Percentiles rank a stretch among this genome's conserved stretches.
phyloP scores from a whole-genome alignment of 108 stramenopile genomes.

The Nannochloropsis oceanica region DNA sequence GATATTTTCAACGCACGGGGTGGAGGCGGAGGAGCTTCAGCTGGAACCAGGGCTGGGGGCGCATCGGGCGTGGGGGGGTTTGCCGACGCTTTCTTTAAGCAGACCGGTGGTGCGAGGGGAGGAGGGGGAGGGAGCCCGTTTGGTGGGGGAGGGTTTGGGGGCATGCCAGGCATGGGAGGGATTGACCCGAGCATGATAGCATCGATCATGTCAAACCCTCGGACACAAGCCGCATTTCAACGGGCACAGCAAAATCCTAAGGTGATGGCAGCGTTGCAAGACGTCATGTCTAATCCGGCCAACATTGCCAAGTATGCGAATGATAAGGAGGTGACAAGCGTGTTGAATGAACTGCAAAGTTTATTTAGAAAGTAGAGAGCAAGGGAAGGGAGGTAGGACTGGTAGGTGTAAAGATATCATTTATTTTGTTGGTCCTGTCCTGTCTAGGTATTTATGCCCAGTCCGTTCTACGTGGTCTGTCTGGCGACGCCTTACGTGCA shows the following conservation, averaged over 20 bases:
- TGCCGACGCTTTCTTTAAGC: neutral
- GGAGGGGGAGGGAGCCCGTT: neutral
- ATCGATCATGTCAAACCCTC: slow-evolving; percentile 26
- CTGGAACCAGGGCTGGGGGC: neutral
- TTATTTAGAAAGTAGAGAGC: neutral
- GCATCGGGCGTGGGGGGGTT: neutral
- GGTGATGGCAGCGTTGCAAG: slow-evolving; percentile 27
- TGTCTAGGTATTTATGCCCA: neutral
- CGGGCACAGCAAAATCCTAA: slow-evolving; percentile 12
- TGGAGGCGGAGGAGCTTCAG: neutral
- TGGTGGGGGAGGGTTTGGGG: slow-evolving; percentile 1
- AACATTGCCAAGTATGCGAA: slow-evolving; percentile 11
- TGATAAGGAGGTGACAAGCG: slow-evolving; percentile 12
- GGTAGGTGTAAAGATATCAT: neutral
- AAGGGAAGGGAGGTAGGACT: neutral
- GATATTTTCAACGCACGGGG: neutral
- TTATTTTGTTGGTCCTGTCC: neutral
- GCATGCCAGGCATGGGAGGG: slow-evolving; percentile 10
- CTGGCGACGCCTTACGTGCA: no score
- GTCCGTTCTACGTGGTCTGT: no score
- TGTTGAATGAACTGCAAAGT: slow-evolving; percentile 19
- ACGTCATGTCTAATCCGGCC: slow-evolving; percentile 10
- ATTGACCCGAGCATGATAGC: slow-evolving; percentile 6
- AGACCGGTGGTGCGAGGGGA: neutral
- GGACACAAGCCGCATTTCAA: slow-evolving; percentile 22